Percentiles rank a stretch among this genome's conserved stretches.
Conservation (phyloP, 2,329 filamentous ascomycete genomes). For the Ophiostoma ips region DNA sequence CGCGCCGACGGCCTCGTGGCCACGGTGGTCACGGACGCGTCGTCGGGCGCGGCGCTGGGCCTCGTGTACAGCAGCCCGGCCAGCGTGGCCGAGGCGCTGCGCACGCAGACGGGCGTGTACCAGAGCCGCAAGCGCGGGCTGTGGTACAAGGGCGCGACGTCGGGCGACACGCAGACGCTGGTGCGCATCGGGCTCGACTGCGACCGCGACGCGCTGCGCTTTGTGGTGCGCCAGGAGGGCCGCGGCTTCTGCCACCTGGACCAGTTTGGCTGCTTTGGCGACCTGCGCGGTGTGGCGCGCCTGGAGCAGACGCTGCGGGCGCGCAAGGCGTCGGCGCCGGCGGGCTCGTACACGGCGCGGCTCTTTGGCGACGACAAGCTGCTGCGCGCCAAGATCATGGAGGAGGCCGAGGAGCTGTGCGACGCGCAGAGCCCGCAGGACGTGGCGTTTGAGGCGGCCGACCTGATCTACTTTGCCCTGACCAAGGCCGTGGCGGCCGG, state of each 20-base stretch:
- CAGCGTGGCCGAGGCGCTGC: conserved; percentile 75
- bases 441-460: conserved; percentile 85
- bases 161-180: conserved; percentile 84
- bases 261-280: conserved; percentile 84
- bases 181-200: conserved; percentile 78
- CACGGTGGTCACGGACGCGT: conserved; percentile 82
- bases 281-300: conserved; percentile 64
- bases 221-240: conserved; percentile 80
- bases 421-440: conserved; percentile 55
- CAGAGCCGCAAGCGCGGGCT: conserved; percentile 90
- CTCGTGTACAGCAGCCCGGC: conserved; percentile 90
- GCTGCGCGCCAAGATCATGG: conserved; percentile 90
- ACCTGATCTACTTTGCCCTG: conserved; percentile 89
- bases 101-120: conserved; percentile 71
- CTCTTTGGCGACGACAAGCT: conserved; percentile 87
- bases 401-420: conserved; percentile 91
- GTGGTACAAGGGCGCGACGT: conserved; percentile 94
- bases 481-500: conserved; percentile 78
- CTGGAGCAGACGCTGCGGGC: conserved; percentile 77
- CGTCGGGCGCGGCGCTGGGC: conserved; percentile 66
- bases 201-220: conserved; percentile 83
- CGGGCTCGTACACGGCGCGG: conserved; percentile 84
- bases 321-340: conserved; percentile 69
- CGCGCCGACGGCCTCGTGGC: conserved; percentile 71
- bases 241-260: conserved; percentile 84